Evolutionary conservation across 164 flowering plant genomes (phyloP), one percentile per base, ranked within the genome.

Genomic region (Annona squamosa): DNA sequence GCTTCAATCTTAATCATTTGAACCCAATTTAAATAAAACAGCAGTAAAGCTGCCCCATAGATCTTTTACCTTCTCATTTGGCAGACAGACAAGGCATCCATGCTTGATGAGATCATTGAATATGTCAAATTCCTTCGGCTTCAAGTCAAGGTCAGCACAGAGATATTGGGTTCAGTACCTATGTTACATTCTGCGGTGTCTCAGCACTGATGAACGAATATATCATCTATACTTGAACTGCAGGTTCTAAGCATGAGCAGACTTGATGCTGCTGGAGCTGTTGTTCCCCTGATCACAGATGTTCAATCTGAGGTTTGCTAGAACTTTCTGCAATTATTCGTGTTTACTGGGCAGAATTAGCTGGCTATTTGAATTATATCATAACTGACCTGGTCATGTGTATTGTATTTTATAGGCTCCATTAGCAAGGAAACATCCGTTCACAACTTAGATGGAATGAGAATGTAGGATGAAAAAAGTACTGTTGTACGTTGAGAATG

Each of bases 181-280:
- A 64, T 42, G 16, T 19, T 46, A 65, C 41, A 13, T 26, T 45
- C 13, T 48, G 41, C 46, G 17, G 46, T 64, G 69, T 68, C 44
- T 19, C 42, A 43, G 10, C 7, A 68, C 45, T 71, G 19, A 9
- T 72, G 67, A 3, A 37, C 48, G 18, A 70, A 4, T 5, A 52
- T 43, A 46, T 45, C 44, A 46, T 56, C 13, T 48, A 56, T 72
- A 44, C 66, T 19, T 72, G 41, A 70, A 1, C 18, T 52, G 72
- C 79, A 84, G 86, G 85, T 84, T 72, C 65, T 84, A 65, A 84
- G 86, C 83, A 84, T 84, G 86, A 84, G 86, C 77, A 75, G 86
- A 71, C 79, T 84, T 6, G 86, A 85, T 46, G 86, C 85, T 43
- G 78, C 83, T 12, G 85, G 81, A 64, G 86, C 86, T 48, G 86